These are phyloP conservation scores for Cenchrus americanus DNA, from an alignment of 176 grass and related monocot genomes.

Conservation along the genomic window DNA sequence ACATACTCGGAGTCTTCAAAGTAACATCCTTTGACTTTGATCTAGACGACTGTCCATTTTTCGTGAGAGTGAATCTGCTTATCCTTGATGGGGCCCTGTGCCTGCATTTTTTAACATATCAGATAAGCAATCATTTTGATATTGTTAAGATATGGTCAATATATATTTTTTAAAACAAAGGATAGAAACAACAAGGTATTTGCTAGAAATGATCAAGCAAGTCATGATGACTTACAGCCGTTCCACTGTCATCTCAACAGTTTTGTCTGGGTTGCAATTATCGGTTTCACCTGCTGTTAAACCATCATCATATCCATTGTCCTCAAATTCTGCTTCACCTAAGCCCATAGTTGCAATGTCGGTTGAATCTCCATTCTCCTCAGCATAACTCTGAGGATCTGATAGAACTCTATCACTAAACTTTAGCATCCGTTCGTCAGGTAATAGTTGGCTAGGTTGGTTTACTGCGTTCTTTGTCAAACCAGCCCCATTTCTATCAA, in stretches of 20 bases:
- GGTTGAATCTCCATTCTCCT: conserved; percentile 50
- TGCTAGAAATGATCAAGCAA: not conserved
- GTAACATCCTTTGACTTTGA: conserved; percentile 67
- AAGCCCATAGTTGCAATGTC: conserved; percentile 28
- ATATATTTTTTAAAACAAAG: not conserved
- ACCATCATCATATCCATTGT: conserved; percentile 67
- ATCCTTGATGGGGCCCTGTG: conserved; percentile 49
- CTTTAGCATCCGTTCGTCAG: conserved; percentile 10
- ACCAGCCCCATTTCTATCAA: conserved; percentile 44
- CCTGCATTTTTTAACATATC: conserved; percentile 50
- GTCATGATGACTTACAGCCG: conserved; percentile 44
- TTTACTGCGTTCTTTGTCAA: conserved; percentile 42
- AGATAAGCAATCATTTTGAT: conserved; percentile 30
- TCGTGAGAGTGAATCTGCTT: conserved; percentile 61
- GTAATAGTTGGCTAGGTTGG: conserved; percentile 20
- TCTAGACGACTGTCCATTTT: conserved; percentile 52
- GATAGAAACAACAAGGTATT: conserved; percentile 7
- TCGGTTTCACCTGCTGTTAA: conserved; percentile 62
- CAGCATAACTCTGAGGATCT: conserved; percentile 58
- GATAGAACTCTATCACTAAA: conserved; percentile 43
- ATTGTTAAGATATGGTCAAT: not conserved
- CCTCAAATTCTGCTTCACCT: conserved; percentile 69
- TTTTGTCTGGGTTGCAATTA: conserved; percentile 40
- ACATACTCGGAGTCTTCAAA: conserved; percentile 63
- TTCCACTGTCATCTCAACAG: conserved; percentile 30